Conservation (phyloP, 208 protist genomes). For the Wallacemonas sp. region DNA sequence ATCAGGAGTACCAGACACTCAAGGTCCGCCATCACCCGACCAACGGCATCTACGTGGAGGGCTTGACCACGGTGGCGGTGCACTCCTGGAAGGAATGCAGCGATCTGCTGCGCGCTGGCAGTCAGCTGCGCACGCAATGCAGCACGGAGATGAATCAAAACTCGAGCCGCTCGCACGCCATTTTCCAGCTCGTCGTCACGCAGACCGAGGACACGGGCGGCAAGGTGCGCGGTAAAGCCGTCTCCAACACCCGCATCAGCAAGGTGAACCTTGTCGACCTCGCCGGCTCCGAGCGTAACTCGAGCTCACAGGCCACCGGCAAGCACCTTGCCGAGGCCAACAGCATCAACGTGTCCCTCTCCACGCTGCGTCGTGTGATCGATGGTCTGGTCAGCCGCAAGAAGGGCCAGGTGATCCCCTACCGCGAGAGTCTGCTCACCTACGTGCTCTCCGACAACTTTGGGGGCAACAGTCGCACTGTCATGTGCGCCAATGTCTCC, state of each 20-base stretch:
- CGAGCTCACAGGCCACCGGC: constrained; percentile 30
- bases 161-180: constrained; percentile 94
- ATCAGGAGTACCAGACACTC: constrained; percentile 54
- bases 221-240: constrained; percentile 75
- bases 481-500: constrained; percentile 88
- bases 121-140: constrained; percentile 55
- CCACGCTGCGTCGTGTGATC: constrained; percentile 78
- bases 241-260: constrained; percentile 40
- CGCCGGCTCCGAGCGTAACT: constrained; percentile 63
- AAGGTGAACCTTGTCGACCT: constrained; percentile 86
- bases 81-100: constrained; percentile 69
- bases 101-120: constrained; percentile 66
- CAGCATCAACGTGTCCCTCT: constrained; percentile 78
- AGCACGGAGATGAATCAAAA: constrained; percentile 91
- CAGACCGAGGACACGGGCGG: constrained; percentile 53
- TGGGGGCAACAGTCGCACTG: constrained; percentile 76
- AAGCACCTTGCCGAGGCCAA: constrained; percentile 68
- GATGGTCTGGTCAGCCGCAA: constrained; percentile 47
- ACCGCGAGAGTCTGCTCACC: constrained; percentile 92
- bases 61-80: constrained; percentile 76
- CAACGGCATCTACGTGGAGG: constrained; percentile 75
- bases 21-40: constrained; percentile 72
- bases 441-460: constrained; percentile 86
- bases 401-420: constrained; percentile 48
- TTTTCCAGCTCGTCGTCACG: constrained; percentile 91